Evolutionary conservation across 352 stramenopile species (phyloP).

Genomic region (Globisporangium middletonii): DNA sequence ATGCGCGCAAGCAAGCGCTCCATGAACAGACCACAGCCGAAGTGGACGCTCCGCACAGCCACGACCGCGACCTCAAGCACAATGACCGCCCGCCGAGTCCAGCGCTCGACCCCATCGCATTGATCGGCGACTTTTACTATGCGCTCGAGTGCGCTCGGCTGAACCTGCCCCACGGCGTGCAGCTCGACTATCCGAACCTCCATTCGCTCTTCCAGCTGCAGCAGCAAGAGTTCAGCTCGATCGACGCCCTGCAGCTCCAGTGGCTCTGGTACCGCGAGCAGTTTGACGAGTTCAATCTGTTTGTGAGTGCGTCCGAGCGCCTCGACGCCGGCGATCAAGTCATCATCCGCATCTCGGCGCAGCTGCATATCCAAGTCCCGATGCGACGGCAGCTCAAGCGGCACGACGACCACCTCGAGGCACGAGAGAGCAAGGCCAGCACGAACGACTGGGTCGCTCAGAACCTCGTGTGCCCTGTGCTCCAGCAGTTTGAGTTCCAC

Average conservation of each 20-base stretch:
- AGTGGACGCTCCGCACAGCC: background rate
- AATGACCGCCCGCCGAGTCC: background rate
- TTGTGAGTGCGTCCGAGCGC: slow-evolving; percentile 22
- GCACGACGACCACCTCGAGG: background rate
- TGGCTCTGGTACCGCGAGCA: slow-evolving; percentile 41
- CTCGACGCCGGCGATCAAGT: slow-evolving; percentile 27
- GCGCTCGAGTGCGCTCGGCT: slow-evolving; percentile 13
- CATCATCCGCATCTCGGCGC: slow-evolving; percentile 23
- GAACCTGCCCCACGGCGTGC: background rate
- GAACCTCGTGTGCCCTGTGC: slow-evolving; percentile 23
- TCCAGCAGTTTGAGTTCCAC: slow-evolving; percentile 45
- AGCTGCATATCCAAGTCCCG: slow-evolving; percentile 17
- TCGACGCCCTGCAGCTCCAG: slow-evolving; percentile 30
- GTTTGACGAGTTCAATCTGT: slow-evolving; percentile 37
- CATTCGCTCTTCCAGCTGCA: slow-evolving; percentile 15
- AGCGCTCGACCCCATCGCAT: slow-evolving; percentile 12
- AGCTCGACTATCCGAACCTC: background rate
- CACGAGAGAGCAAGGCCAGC: no score
- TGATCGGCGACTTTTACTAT: slow-evolving; percentile 30
- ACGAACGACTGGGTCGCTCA: background rate
- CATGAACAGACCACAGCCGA: background rate
- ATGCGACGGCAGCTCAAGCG: background rate
- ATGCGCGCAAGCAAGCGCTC: slow-evolving; percentile 6
- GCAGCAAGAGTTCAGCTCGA: slow-evolving; percentile 33
- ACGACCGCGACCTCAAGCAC: background rate